These are phyloP conservation scores for Aspergillus olivimuriae DNA, from an alignment of 495 filamentous ascomycete genomes.

Conservation along the genomic window DNA sequence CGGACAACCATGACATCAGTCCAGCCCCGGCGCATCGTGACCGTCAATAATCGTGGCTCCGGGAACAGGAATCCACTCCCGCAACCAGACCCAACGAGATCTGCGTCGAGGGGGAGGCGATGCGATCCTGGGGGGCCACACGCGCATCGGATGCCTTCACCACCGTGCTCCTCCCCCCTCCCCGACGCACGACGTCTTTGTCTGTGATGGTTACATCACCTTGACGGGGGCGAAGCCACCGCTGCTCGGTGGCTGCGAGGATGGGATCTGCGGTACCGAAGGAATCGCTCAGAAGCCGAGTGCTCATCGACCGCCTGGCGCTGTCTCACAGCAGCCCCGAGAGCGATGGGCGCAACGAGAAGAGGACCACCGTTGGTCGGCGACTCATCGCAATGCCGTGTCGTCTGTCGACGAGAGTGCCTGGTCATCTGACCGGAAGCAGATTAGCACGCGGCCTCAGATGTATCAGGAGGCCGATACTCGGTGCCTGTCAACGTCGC, in stretches of 20 bases:
- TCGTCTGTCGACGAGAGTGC: too few species aligned
- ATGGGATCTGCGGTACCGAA: constrained; percentile 17
- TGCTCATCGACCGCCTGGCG: too few species aligned
- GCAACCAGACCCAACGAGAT: background rate
- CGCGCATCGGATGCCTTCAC: background rate
- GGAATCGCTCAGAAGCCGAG: background rate
- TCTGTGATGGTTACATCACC: constrained; percentile 4
- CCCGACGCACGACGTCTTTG: constrained; percentile 1
- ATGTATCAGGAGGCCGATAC: too few species aligned
- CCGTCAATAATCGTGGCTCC: background rate
- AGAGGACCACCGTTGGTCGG: too few species aligned
- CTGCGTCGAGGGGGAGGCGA: background rate
- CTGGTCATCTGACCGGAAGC: too few species aligned
- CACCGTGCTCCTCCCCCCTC: background rate
- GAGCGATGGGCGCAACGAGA: too few species aligned
- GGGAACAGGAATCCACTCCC: background rate
- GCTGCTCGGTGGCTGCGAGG: constrained; percentile 13
- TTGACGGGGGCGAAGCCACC: constrained; percentile 7
- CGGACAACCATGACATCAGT: background rate
- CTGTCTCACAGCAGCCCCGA: too few species aligned
- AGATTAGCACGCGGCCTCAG: too few species aligned
- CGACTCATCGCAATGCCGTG: too few species aligned
- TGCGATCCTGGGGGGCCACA: background rate
- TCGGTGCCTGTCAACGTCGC: too few species aligned
- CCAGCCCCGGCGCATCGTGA: background rate